These are phyloP conservation scores for Sphagnum tenellum DNA, from an alignment of 225 moss, liverwort and hornwort species.

Conservation along the genomic window DNA sequence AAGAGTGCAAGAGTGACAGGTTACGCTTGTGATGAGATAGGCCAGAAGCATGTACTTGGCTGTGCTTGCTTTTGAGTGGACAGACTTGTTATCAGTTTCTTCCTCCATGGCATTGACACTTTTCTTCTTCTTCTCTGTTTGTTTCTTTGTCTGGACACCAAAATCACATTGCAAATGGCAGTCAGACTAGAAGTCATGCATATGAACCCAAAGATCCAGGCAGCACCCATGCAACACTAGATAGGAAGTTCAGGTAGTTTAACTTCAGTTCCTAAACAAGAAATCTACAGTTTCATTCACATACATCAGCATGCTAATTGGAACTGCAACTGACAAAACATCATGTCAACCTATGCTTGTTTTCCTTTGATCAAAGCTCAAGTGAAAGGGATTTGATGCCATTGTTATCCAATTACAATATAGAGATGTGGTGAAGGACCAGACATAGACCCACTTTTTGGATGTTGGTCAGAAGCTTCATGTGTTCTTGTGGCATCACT, in stretches of 20 bases:
- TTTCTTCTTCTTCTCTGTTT: slow-evolving; percentile 75
- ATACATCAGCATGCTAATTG: too few species aligned
- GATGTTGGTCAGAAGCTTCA: slow-evolving; percentile 91
- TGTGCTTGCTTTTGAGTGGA: slow-evolving; percentile 76
- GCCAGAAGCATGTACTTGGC: slow-evolving; percentile 31
- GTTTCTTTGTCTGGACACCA: slow-evolving; percentile 55
- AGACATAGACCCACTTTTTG: slow-evolving; percentile 46
- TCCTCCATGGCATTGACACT: slow-evolving; percentile 25
- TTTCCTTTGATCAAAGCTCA: not conserved
- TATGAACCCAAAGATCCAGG: too few species aligned
- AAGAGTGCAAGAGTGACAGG: too few species aligned
- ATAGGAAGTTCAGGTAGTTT: too few species aligned
- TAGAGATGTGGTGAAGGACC: not conserved
- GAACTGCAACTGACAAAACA: too few species aligned
- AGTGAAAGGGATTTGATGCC: not conserved
- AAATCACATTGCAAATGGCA: not conserved
- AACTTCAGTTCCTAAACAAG: too few species aligned
- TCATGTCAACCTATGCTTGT: too few species aligned
- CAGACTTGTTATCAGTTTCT: slow-evolving; percentile 55
- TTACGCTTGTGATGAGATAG: too few species aligned
- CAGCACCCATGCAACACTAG: too few species aligned
- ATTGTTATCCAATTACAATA: not conserved
- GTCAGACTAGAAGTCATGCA: too few species aligned
- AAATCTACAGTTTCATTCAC: too few species aligned
- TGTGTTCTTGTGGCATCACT: slow-evolving; percentile 91